Conservation (phyloP, 2,329 filamentous ascomycete species). For the Stenocarpella maydis region DNA sequence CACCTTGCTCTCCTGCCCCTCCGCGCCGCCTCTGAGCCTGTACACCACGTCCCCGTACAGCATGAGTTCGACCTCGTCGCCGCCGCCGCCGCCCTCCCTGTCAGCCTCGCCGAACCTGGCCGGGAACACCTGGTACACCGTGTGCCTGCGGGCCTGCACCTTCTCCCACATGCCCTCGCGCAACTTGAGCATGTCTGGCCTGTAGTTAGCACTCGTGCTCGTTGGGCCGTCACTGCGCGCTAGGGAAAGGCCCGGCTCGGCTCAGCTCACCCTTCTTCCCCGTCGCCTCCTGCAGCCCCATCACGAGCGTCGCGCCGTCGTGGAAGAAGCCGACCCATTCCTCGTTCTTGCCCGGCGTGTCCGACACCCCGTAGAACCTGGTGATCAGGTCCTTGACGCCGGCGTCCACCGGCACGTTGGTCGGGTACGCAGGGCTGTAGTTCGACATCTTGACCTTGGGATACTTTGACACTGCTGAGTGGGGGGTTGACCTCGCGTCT, state of each 20-base stretch:
- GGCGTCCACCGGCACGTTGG: conserved; percentile 34
- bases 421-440: conserved; percentile 44
- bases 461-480: neutral
- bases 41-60: conserved; percentile 43
- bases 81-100: conserved; percentile 18
- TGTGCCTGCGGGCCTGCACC: conserved; percentile 51
- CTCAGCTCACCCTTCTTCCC: conserved; percentile 40
- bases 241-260: neutral
- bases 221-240: neutral
- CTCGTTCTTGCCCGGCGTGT: conserved; percentile 50
- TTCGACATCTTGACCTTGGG: conserved; percentile 21
- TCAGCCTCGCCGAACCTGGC: conserved; percentile 45
- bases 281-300: conserved; percentile 50
- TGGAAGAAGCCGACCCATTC: conserved; percentile 54
- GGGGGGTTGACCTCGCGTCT: neutral
- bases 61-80: conserved; percentile 46
- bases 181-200: conserved; percentile 51
- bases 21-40: conserved; percentile 34
- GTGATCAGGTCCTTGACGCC: conserved; percentile 48
- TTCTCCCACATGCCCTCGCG: conserved; percentile 54
- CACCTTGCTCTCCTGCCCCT: conserved; percentile 33
- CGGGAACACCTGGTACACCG: conserved; percentile 52
- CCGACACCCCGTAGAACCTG: conserved; percentile 55
- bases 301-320: conserved; percentile 51
- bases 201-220: conserved; percentile 1